Conservation (phyloP, 371 early-diverging fungal genomes). For the Smittium mucronatum region DNA sequence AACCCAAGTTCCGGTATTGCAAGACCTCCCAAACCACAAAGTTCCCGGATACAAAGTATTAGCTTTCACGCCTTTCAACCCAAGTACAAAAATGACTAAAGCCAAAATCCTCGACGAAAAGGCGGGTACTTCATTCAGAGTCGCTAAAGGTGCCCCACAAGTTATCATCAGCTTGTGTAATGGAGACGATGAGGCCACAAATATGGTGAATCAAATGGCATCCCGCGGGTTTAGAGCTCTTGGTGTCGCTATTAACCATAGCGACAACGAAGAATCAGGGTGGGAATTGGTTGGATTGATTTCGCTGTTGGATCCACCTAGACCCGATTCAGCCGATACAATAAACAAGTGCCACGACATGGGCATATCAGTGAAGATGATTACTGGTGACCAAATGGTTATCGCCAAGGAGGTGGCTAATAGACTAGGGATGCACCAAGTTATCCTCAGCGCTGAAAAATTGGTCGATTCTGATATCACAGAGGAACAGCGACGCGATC, state of each 20-base stretch:
- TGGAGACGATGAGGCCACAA: slow-evolving; percentile 27
- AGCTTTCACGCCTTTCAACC: slow-evolving; percentile 77
- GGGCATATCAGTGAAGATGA: slow-evolving; percentile 88
- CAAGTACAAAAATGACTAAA: slow-evolving; percentile 72
- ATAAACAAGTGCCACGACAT: slow-evolving; percentile 67
- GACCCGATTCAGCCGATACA: slow-evolving; percentile 64
- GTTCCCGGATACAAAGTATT: slow-evolving; percentile 13
- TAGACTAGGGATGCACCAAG: slow-evolving; percentile 42
- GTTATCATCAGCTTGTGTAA: slow-evolving; percentile 54
- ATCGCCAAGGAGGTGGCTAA: slow-evolving; percentile 78
- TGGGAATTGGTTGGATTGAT: slow-evolving; percentile 45
- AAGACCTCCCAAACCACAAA: background rate
- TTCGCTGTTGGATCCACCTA: slow-evolving; percentile 81
- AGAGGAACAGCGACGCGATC: slow-evolving; percentile 39
- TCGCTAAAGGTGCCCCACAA: slow-evolving; percentile 61
- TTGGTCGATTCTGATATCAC: slow-evolving; percentile 8
- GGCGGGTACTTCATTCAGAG: slow-evolving; percentile 45
- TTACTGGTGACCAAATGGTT: slow-evolving; percentile 87
- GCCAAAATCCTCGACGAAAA: slow-evolving; percentile 29
- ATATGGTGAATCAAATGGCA: slow-evolving; percentile 58
- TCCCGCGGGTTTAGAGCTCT: slow-evolving; percentile 69
- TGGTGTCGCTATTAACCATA: slow-evolving; percentile 55
- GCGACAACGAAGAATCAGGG: slow-evolving; percentile 37
- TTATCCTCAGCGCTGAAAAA: background rate
- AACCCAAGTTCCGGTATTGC: background rate